Percentiles rank a stretch among this genome's conserved stretches.
Evolutionary conservation across 192 early-diverging fungal genomes (phyloP).

Genomic region (Pilaira anomala): DNA sequence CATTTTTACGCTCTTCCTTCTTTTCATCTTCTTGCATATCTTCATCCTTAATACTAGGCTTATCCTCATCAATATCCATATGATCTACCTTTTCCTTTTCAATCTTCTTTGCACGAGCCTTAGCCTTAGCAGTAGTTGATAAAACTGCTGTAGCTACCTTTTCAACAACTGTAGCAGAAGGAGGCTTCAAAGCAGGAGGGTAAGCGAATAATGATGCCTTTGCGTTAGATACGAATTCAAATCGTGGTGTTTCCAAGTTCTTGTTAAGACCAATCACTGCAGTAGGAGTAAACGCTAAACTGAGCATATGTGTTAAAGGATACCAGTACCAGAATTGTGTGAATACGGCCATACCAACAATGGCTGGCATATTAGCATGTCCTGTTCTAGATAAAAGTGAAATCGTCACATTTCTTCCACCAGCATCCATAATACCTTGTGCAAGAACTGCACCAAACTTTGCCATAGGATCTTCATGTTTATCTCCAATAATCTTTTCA

Average conservation of each 20-base stretch:
- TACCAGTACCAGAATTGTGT: constrained; percentile 99
- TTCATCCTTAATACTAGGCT: constrained; percentile 44
- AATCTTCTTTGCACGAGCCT: constrained; percentile 77
- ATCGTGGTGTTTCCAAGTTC: constrained; percentile 80
- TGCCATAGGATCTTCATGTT: constrained; percentile 89
- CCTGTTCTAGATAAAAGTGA: constrained; percentile 85
- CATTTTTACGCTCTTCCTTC: constrained; percentile 50
- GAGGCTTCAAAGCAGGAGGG: constrained; percentile 81
- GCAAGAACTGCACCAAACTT: constrained; percentile 95
- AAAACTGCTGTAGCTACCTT: constrained; percentile 91
- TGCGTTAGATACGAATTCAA: constrained; percentile 82
- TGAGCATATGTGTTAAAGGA: constrained; percentile 93
- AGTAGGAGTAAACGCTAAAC: constrained; percentile 93
- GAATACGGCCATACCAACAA: constrained; percentile 98
- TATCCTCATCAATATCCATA: constrained; percentile 52
- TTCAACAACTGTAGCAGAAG: constrained; percentile 73
- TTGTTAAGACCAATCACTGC: constrained; percentile 93
- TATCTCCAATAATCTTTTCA: constrained; percentile 84
- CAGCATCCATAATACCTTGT: constrained; percentile 98
- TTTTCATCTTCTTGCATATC: constrained; percentile 49
- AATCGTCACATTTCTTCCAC: constrained; percentile 96
- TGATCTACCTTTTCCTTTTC: constrained; percentile 71
- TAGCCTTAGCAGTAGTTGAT: constrained; percentile 92
- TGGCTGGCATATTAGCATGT: constrained; percentile 88
- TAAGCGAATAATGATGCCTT: constrained; percentile 92